These are phyloP conservation scores for Endothia cerciana DNA, from an alignment of 2,329 filamentous ascomycete species.

Conservation along the genomic window DNA sequence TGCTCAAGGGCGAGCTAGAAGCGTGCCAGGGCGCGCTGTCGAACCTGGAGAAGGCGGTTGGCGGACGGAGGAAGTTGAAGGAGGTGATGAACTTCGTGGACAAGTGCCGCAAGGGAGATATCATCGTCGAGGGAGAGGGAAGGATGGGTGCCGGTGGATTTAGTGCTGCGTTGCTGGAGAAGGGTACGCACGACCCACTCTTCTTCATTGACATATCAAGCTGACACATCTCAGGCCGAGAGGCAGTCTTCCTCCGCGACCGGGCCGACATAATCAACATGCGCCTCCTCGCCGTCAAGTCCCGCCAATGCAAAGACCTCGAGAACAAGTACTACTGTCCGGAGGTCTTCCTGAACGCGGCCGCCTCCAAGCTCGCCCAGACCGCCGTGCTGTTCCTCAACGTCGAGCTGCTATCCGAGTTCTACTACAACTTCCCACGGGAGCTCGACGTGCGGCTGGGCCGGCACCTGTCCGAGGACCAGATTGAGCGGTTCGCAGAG, in stretches of 20 bases:
- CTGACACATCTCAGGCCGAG: constrained; percentile 66
- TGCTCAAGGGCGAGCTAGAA: constrained; percentile 85
- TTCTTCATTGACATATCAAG: neutral
- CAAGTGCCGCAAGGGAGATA: constrained; percentile 82
- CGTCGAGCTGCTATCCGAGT: constrained; percentile 93
- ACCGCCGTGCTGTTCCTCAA: constrained; percentile 97
- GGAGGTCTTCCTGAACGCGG: constrained; percentile 96
- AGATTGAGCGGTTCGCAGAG: constrained; percentile 87
- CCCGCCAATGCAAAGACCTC: constrained; percentile 80
- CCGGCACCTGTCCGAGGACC: constrained; percentile 73
- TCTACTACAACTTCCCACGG: constrained; percentile 96
- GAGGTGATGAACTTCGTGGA: constrained; percentile 94
- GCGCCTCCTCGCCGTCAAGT: constrained; percentile 85
- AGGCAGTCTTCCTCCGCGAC: constrained; percentile 92
- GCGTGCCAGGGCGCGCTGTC: constrained; percentile 82
- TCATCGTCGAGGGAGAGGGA: constrained; percentile 82
- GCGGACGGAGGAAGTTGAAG: constrained; percentile 79
- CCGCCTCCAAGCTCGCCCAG: constrained; percentile 90
- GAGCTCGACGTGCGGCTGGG: constrained; percentile 88
- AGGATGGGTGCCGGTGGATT: constrained; percentile 90
- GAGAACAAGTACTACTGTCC: constrained; percentile 97
- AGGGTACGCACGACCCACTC: constrained; percentile 61
- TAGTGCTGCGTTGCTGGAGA: constrained; percentile 80
- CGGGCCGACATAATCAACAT: constrained; percentile 88
- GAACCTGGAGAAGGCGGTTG: constrained; percentile 75